phyloP scores from a whole-genome alignment of 2,329 filamentous ascomycete species.

The Pseudogymnoascus sp. region DNA sequence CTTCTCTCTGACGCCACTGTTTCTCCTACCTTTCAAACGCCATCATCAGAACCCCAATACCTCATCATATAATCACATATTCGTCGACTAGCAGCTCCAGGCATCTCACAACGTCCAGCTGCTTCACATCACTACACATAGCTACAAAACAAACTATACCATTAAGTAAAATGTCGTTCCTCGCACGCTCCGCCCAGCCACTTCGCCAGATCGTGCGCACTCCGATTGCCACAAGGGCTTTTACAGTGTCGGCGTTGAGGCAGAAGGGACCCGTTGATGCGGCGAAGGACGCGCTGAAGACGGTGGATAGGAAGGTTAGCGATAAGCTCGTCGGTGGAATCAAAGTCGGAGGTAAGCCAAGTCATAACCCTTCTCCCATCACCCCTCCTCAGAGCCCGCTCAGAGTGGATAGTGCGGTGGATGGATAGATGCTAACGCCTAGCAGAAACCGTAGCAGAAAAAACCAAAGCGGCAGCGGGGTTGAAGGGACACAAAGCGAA shows the following conservation, averaged over 20 bases:
- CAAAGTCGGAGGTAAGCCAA: slow-evolving; percentile 44
- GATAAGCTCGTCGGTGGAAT: slow-evolving; percentile 56
- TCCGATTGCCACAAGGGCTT: neutral
- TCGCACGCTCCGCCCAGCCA: neutral
- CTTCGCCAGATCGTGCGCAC: neutral
- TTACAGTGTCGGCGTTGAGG: neutral
- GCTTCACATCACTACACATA: neutral
- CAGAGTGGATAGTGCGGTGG: too few species aligned
- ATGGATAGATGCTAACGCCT: slow-evolving; percentile 15
- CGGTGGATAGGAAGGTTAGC: slow-evolving; percentile 49
- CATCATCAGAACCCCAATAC: too few species aligned
- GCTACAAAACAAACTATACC: neutral
- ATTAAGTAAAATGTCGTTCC: neutral
- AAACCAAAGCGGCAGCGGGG: slow-evolving; percentile 39
- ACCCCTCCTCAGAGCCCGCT: too few species aligned
- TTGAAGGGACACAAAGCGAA: slow-evolving; percentile 22
- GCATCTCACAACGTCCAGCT: neutral
- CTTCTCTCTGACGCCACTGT: neutral
- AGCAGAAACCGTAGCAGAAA: slow-evolving; percentile 32
- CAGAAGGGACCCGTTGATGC: slow-evolving; percentile 28
- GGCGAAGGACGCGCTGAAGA: slow-evolving; percentile 52
- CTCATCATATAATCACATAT: too few species aligned
- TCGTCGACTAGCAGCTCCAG: neutral
- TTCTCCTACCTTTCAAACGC: neutral
- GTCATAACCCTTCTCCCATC: too few species aligned